Conservation (phyloP, 129 eudicot species). For the Flaveria ramosissima region DNA sequence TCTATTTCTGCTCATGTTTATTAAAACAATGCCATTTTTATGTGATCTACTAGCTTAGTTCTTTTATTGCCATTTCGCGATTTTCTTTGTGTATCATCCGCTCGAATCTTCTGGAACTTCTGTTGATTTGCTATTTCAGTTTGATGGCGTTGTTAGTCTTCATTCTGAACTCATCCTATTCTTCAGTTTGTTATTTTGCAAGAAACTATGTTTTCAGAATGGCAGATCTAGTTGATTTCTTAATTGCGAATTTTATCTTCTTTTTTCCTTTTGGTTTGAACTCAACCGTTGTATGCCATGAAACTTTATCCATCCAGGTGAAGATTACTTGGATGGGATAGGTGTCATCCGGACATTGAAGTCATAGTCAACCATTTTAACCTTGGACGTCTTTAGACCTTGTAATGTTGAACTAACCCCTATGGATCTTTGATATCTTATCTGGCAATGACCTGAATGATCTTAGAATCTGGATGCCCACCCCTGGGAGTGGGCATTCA, state of each 20-base stretch:
- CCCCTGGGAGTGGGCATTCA: too few species aligned
- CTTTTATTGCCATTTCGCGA: slow-evolving; percentile 15
- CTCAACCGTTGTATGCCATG: too few species aligned
- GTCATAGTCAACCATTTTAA: not conserved
- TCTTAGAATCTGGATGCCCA: slow-evolving; percentile 12
- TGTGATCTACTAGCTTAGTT: slow-evolving; percentile 14
- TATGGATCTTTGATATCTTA: not conserved
- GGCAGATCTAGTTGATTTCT: slow-evolving; percentile 24
- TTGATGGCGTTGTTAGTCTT: not conserved
- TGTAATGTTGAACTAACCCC: not conserved
- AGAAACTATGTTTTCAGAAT: slow-evolving; percentile 13
- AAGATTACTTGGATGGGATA: not conserved
- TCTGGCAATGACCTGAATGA: slow-evolving; percentile 5
- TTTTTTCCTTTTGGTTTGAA: not conserved
- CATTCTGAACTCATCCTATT: not conserved
- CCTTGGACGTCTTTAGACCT: not conserved
- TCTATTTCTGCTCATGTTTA: not conserved
- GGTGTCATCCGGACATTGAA: not conserved
- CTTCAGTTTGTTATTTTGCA: not conserved
- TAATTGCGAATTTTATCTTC: not conserved
- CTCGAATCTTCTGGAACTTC: not conserved
- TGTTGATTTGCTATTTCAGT: slow-evolving; percentile 10
- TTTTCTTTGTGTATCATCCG: slow-evolving; percentile 6
- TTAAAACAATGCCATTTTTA: not conserved
- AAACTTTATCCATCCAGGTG: too few species aligned